These are phyloP conservation scores for Candida mesenterica DNA, from an alignment of 1,139 yeast genomes.

Conservation along the genomic window DNA sequence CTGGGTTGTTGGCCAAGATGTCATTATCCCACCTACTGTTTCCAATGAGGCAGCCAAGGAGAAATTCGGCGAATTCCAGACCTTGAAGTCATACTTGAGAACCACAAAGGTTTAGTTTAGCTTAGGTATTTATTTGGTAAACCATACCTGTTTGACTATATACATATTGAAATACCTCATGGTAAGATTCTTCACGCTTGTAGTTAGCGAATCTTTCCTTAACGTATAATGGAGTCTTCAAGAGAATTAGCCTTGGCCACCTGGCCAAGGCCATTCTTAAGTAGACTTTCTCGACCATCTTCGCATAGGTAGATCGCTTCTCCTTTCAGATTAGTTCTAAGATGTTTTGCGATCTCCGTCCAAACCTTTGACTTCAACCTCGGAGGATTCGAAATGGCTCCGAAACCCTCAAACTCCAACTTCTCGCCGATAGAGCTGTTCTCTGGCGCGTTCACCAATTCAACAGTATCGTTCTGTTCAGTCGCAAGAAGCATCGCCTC, in stretches of 20 bases:
- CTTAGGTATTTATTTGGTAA: no score
- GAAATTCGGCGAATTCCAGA: conserved; percentile 72
- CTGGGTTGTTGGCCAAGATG: conserved; percentile 88
- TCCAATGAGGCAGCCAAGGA: conserved; percentile 70
- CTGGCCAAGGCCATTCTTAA: conserved; percentile 7
- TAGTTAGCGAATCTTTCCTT: no score
- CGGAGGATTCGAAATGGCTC: conserved; percentile 18
- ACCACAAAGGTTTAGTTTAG: conserved; percentile 14
- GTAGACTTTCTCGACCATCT: conserved; percentile 10
- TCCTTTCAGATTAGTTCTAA: conserved; percentile 28
- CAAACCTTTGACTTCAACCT: conserved; percentile 35
- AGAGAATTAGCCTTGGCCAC: conserved; percentile 6
- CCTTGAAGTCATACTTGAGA: conserved; percentile 72
- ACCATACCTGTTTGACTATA: no score
- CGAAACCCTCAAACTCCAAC: conserved; percentile 26
- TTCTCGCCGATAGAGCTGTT: conserved; percentile 26
- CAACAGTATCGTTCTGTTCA: conserved; percentile 21
- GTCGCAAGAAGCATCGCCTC: conserved; percentile 64
- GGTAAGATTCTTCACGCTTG: no score
- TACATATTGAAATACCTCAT: no score
- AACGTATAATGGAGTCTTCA: conserved; percentile 5
- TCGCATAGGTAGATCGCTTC: conserved; percentile 20
- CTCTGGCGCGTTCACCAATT: conserved; percentile 25
- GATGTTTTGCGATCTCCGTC: conserved; percentile 27
- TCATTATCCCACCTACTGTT: conserved; percentile 74